These are phyloP conservation scores for Westerdykella aurantiaca DNA, from an alignment of 2,329 filamentous ascomycete genomes.

Conservation along the genomic window DNA sequence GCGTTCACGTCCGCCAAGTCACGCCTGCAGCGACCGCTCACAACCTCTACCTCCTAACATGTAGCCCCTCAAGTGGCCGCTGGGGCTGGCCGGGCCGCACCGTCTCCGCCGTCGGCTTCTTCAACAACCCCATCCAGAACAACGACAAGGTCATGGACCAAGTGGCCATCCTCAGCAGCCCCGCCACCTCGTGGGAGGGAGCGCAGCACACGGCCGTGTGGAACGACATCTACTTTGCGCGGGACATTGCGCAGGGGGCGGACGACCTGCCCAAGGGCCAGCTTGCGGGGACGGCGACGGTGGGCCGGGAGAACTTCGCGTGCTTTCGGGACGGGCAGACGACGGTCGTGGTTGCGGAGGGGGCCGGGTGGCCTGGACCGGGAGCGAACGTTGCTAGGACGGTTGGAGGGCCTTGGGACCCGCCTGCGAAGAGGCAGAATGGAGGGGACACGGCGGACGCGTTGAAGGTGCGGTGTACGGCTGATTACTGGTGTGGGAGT, in stretches of 20 bases:
- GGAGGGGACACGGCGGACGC: background rate
- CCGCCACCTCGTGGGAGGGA: slow-evolving; percentile 8
- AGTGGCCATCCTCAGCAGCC: slow-evolving; percentile 3
- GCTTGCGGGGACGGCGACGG: background rate
- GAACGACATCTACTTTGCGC: background rate
- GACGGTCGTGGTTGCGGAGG: too few relatives aligned
- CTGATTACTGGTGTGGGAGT: slow-evolving; percentile 5
- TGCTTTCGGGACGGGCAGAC: too few relatives aligned
- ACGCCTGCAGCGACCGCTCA: slow-evolving; percentile 1
- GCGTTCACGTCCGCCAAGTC: too few relatives aligned
- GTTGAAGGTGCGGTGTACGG: background rate
- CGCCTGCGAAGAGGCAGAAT: background rate
- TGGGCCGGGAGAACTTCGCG: background rate
- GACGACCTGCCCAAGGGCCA: background rate
- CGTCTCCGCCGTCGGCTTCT: slow-evolving; percentile 6
- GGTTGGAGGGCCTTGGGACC: too few relatives aligned
- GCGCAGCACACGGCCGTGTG: background rate
- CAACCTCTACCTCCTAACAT: slow-evolving; percentile 10
- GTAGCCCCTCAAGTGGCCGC: background rate
- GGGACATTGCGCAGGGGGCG: too few relatives aligned
- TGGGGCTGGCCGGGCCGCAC: background rate
- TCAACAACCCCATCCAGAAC: slow-evolving; percentile 4
- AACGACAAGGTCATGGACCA: slow-evolving; percentile 1
- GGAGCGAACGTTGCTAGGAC: too few relatives aligned
- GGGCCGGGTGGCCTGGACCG: too few relatives aligned